Evolutionary conservation across 805 yeast species (phyloP).

Genomic region (Wickerhamomyces alni): DNA sequence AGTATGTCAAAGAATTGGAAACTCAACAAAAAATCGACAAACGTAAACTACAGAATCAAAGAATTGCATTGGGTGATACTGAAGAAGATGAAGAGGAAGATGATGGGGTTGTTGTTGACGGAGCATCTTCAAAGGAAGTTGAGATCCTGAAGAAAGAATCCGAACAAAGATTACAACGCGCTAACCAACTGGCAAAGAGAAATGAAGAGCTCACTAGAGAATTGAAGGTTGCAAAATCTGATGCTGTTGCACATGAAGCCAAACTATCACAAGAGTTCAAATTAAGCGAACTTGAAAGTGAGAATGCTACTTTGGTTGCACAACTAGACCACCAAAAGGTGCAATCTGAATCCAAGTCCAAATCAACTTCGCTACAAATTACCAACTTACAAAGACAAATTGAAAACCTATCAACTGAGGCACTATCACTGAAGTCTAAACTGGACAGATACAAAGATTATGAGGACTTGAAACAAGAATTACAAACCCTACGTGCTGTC

Average conservation of each 20-base stretch:
- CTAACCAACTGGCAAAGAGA: constrained; percentile 66
- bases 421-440: constrained; percentile 41
- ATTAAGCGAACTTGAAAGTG: constrained; percentile 56
- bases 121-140: constrained; percentile 31
- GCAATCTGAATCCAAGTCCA: constrained; percentile 23
- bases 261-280: constrained; percentile 36
- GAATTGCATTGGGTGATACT: constrained; percentile 32
- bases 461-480: constrained; percentile 73
- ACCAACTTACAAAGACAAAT: constrained; percentile 26
- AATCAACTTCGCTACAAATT: constrained; percentile 10
- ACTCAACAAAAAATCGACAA: constrained; percentile 32
- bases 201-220: constrained; percentile 71
- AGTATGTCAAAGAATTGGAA: constrained; percentile 57
- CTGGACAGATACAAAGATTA: constrained; percentile 58
- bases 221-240: constrained; percentile 44
- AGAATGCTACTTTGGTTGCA: constrained; percentile 57
- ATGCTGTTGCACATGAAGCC: constrained; percentile 35
- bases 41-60: constrained; percentile 41
- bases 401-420: constrained; percentile 39
- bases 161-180: constrained; percentile 61
- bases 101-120: constrained; percentile 10
- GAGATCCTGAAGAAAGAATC: constrained; percentile 71
- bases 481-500: constrained; percentile 64
- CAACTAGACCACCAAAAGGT: constrained; percentile 46
- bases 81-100: constrained; percentile 14